phyloP scores from a whole-genome alignment of 192 early-diverging fungal genomes.

The Jimgerdemannia lactiflua region DNA sequence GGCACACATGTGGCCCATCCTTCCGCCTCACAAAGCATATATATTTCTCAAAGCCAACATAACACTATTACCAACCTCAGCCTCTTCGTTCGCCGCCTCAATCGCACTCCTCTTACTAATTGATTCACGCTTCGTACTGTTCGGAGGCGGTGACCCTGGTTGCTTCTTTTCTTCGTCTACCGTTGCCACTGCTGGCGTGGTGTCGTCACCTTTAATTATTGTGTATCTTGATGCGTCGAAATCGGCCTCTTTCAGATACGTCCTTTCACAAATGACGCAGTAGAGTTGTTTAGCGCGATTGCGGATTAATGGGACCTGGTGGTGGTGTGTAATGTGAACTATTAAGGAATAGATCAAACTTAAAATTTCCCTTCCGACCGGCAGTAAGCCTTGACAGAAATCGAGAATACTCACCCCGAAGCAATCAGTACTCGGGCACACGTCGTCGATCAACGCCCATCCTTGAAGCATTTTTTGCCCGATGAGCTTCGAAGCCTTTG shows the following conservation, averaged over 20 bases:
- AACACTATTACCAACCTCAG: no score
- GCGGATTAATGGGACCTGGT: conserved; percentile 26
- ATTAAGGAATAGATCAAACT: neutral
- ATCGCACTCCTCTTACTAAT: no score
- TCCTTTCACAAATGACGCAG: conserved; percentile 33
- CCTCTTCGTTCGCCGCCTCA: no score
- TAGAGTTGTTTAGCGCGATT: conserved; percentile 22
- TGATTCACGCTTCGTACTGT: no score
- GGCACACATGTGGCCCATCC: no score
- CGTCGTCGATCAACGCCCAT: conserved; percentile 55
- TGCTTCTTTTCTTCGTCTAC: no score
- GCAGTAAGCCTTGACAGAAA: no score
- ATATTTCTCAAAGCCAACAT: no score
- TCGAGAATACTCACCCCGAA: conserved; percentile 37
- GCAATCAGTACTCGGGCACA: conserved; percentile 48
- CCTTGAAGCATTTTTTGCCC: conserved; percentile 54
- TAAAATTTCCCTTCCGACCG: neutral
- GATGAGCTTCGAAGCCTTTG: conserved; percentile 46
- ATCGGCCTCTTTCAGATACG: neutral
- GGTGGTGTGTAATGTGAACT: neutral
- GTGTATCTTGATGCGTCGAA: neutral
- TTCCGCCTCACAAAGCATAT: no score
- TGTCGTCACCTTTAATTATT: neutral
- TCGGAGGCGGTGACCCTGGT: no score
- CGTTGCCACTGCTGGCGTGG: neutral